Percentiles rank a stretch among this genome's conserved stretches.
These are phyloP conservation scores for Penicillium sp. DNA, from an alignment of 2,329 filamentous ascomycete species.

Conservation along the genomic window DNA sequence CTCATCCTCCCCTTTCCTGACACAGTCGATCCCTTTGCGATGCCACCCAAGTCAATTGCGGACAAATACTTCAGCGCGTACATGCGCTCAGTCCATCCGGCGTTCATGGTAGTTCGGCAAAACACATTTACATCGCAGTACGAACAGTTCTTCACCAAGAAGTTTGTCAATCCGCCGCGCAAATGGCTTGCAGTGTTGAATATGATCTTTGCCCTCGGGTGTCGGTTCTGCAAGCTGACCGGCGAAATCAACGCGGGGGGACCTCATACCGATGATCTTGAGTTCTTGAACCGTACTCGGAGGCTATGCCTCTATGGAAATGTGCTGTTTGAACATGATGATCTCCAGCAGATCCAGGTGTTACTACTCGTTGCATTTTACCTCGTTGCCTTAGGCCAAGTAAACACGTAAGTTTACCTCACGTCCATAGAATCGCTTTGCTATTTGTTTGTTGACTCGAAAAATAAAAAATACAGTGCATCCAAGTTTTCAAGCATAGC, in stretches of 20 bases:
- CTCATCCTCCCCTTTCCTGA: conserved; percentile 40
- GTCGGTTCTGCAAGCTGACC: conserved; percentile 43
- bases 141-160: conserved; percentile 34
- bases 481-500: conserved; percentile 49
- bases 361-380: conserved; percentile 47
- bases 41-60: conserved; percentile 44
- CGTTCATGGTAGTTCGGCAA: conserved; percentile 47
- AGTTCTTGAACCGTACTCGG: conserved; percentile 48
- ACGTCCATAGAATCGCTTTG: neutral
- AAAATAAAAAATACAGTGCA: conserved; percentile 31
- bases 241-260: conserved; percentile 27
- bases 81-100: conserved; percentile 45
- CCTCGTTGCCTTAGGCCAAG: conserved; percentile 44
- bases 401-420: conserved; percentile 44
- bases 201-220: conserved; percentile 52
- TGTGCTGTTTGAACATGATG: conserved; percentile 46
- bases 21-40: conserved; percentile 39
- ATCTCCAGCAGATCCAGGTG: conserved; percentile 51
- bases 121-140: conserved; percentile 46
- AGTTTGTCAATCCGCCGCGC: conserved; percentile 32
- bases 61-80: conserved; percentile 46
- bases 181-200: conserved; percentile 52
- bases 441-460: neutral
- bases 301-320: conserved; percentile 42
- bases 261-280: conserved; percentile 42